Percentiles rank a stretch among this genome's conserved stretches.
phyloP scores from a whole-genome alignment of 1,284 basidiomycete species.

The Irpex rosettiformis region DNA sequence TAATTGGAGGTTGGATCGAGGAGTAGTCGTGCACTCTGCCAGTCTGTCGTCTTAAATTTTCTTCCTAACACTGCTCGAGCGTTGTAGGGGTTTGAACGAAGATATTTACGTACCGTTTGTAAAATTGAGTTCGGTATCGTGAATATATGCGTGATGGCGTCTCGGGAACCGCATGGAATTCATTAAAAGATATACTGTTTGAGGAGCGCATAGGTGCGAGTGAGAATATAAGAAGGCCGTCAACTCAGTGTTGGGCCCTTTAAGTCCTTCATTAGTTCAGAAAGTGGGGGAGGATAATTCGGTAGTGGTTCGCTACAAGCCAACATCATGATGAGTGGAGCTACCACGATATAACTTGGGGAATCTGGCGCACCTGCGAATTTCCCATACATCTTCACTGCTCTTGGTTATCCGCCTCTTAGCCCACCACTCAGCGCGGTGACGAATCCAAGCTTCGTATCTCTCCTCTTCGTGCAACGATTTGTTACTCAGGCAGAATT shows the following conservation, averaged over 20 bases:
- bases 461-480: conserved; percentile 73
- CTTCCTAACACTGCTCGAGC: too few species aligned
- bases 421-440: conserved; percentile 93
- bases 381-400: conserved; percentile 93
- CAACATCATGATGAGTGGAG: background rate
- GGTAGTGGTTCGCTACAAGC: conserved; percentile 25
- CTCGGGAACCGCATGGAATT: too few species aligned
- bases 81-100: too few species aligned
- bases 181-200: background rate
- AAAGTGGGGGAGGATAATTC: conserved; percentile 25
- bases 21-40: background rate
- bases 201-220: background rate
- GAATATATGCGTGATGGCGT: too few species aligned
- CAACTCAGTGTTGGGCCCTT: background rate
- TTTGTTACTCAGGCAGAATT: conserved; percentile 90
- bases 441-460: conserved; percentile 79
- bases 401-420: conserved; percentile 67
- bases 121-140: too few species aligned
- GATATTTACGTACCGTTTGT: too few species aligned
- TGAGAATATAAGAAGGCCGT: background rate
- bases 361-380: conserved; percentile 69
- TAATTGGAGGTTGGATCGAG: conserved; percentile 2
- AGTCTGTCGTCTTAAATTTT: too few species aligned
- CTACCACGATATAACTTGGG: background rate
- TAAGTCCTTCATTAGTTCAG: background rate